These are phyloP conservation scores for Boletus huronensis DNA, from an alignment of 768 basidiomycete genomes.

Conservation along the genomic window DNA sequence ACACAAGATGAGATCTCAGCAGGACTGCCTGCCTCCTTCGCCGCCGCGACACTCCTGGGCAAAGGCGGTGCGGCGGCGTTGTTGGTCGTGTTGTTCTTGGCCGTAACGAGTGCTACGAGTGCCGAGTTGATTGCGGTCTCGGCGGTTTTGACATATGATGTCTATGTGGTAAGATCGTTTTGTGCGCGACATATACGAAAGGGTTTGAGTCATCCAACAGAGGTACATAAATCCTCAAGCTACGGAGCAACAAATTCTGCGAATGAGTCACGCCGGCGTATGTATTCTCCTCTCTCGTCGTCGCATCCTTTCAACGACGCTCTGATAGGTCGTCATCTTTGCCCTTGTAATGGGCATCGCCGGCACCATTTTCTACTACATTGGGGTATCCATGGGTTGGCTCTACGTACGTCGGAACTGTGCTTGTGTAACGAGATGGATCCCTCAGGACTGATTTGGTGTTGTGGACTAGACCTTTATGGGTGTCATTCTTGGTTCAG, in stretches of 20 bases:
- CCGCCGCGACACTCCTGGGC: constrained; percentile 78
- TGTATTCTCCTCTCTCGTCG: constrained; percentile 8
- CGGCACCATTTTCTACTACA: constrained; percentile 83
- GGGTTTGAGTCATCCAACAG: constrained; percentile 28
- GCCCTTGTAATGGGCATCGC: constrained; percentile 80
- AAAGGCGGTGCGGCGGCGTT: constrained; percentile 76
- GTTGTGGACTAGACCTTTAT: constrained; percentile 63
- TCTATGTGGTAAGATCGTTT: constrained; percentile 58
- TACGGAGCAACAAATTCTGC: constrained; percentile 67
- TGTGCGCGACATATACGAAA: neutral
- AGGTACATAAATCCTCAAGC: constrained; percentile 81
- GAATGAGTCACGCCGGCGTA: constrained; percentile 66
- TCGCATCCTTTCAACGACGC: neutral
- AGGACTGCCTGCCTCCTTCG: constrained; percentile 84
- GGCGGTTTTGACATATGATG: constrained; percentile 76
- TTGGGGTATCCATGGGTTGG: constrained; percentile 93
- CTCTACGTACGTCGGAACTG: constrained; percentile 63
- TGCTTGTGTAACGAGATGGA: neutral
- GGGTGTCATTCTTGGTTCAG: constrained; percentile 83
- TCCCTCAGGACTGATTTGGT: neutral
- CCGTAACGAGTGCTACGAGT: constrained; percentile 79
- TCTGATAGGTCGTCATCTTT: constrained; percentile 56
- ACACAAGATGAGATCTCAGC: constrained; percentile 70
- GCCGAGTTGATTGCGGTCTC: constrained; percentile 94
- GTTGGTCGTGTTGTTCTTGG: constrained; percentile 80